Conservation (phyloP, 2,329 filamentous ascomycete genomes). For the Colletotrichum sp. region DNA sequence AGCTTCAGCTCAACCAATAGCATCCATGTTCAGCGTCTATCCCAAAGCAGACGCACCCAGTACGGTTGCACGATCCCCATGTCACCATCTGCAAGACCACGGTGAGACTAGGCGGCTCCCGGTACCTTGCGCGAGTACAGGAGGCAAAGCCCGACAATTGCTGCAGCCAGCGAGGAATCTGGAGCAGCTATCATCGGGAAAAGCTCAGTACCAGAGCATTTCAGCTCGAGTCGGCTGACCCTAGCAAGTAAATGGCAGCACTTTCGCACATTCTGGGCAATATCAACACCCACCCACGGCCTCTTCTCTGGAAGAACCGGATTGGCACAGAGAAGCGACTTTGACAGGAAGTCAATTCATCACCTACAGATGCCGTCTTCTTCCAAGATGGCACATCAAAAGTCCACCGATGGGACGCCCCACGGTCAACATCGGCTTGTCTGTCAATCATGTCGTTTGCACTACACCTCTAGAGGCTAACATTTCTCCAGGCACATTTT, state of each 20-base stretch:
- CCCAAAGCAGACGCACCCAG: not conserved
- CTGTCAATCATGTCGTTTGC: not conserved
- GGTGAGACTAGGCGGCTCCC: not conserved
- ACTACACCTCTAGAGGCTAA: not conserved
- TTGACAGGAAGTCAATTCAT: not conserved
- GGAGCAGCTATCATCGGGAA: not conserved
- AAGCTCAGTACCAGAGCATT: not conserved
- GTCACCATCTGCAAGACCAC: not conserved
- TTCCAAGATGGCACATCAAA: not conserved
- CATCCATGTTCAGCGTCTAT: not conserved
- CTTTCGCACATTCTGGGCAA: not conserved
- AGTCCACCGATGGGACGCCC: not conserved
- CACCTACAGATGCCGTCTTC: not conserved
- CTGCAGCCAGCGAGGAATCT: not conserved
- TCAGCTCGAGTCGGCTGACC: rapidly evolving
- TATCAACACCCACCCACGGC: not conserved
- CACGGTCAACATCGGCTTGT: not conserved
- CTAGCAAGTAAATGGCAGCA: not conserved
- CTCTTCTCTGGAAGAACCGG: not conserved
- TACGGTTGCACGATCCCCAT: not conserved
- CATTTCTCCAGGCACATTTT: not conserved
- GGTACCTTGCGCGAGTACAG: not conserved
- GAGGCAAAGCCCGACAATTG: not conserved
- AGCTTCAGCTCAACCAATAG: not conserved
- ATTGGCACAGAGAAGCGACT: not conserved